Conservation (phyloP, 331 rosid genomes). For the Rhamnella rubrinervis region DNA sequence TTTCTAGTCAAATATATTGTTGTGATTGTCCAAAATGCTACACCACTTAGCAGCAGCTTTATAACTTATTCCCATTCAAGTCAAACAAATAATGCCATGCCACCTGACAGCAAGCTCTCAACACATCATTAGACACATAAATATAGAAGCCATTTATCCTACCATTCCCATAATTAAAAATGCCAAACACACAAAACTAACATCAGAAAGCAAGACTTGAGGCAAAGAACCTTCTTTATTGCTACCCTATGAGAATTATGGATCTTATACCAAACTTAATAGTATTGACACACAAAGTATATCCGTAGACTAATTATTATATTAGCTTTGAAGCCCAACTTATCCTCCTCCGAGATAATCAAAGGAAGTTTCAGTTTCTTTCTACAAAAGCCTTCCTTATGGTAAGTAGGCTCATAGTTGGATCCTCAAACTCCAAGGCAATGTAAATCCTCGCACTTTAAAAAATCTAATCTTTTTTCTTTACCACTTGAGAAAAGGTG, state of each 20-base stretch:
- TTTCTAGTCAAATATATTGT: too few relatives aligned
- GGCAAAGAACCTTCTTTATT: not conserved
- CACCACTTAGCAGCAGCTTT: too few relatives aligned
- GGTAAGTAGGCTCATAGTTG: not conserved
- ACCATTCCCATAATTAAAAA: too few relatives aligned
- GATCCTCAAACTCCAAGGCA: not conserved
- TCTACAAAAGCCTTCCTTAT: not conserved
- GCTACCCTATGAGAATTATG: not conserved
- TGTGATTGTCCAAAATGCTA: too few relatives aligned
- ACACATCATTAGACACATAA: too few relatives aligned
- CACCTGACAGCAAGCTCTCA: too few relatives aligned
- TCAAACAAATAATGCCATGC: too few relatives aligned
- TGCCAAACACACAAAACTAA: too few relatives aligned
- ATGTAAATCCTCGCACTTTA: not conserved
- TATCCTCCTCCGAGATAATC: not conserved
- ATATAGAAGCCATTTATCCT: too few relatives aligned
- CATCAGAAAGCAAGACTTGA: too few relatives aligned
- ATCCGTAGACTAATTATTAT: not conserved
- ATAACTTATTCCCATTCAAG: too few relatives aligned
- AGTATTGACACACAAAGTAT: not conserved
- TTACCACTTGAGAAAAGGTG: constrained; percentile 1
- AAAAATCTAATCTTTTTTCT: not conserved
- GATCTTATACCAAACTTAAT: not conserved
- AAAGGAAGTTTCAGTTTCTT: not conserved
- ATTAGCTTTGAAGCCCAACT: not conserved